phyloP scores from a whole-genome alignment of 2,329 filamentous ascomycete genomes.

The Lithohypha guttulata region DNA sequence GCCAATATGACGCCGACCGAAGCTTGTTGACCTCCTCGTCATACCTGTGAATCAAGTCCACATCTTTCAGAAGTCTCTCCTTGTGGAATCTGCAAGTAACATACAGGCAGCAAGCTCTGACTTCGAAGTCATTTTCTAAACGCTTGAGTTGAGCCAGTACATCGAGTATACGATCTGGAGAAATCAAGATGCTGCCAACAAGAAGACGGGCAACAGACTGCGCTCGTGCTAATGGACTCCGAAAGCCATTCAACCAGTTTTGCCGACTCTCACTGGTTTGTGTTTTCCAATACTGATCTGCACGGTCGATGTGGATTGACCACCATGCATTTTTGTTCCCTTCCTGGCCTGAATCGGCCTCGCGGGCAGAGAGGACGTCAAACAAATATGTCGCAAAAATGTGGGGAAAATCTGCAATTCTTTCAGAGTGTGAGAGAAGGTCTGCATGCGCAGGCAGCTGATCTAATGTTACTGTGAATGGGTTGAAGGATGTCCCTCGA shows the following conservation, averaged over 20 bases:
- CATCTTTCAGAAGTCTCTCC: not conserved
- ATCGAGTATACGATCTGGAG: not conserved
- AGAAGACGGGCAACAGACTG: not conserved
- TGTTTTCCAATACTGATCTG: not conserved
- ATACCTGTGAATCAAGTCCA: not conserved
- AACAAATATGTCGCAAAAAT: too few relatives aligned
- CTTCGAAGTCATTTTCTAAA: constrained; percentile 1
- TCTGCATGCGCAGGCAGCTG: too few relatives aligned
- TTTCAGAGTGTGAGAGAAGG: too few relatives aligned
- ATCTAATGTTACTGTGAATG: too few relatives aligned
- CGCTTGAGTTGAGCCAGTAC: not conserved
- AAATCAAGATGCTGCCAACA: constrained; percentile 4
- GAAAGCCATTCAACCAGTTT: not conserved
- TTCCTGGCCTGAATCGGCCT: too few relatives aligned
- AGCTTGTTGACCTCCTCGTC: constrained; percentile 4
- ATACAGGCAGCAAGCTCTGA: constrained; percentile 3
- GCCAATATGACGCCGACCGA: not conserved
- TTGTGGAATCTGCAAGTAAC: constrained; percentile 3
- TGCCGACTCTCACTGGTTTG: not conserved
- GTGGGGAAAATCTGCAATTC: too few relatives aligned
- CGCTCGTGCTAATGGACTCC: not conserved
- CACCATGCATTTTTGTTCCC: too few relatives aligned
- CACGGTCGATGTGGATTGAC: not conserved
- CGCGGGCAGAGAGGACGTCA: too few relatives aligned
- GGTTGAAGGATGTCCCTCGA: too few relatives aligned